Percentiles rank a stretch among this genome's conserved stretches.
phyloP scores from a whole-genome alignment of 1,284 basidiomycete genomes.

The Singerocomus rubriflavus region DNA sequence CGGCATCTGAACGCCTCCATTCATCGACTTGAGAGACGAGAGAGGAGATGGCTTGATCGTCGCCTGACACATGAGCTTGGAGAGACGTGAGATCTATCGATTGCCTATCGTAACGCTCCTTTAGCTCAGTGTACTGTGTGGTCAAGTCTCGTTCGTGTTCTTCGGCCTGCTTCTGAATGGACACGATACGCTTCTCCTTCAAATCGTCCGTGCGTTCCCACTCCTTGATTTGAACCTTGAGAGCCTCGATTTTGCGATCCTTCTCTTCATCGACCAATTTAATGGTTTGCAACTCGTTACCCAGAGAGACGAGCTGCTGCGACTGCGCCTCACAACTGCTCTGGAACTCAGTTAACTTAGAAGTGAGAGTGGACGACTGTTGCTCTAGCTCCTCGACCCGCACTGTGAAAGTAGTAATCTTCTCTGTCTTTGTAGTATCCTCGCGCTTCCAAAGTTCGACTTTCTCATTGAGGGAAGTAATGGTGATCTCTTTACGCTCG shows the following conservation, averaged over 20 bases:
- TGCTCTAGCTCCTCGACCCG: neutral
- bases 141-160: neutral
- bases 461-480: slow-evolving; percentile 1
- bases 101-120: neutral
- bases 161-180: neutral
- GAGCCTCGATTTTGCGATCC: too few species aligned
- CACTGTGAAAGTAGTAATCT: neutral
- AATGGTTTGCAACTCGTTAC: neutral
- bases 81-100: neutral
- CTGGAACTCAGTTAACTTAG: neutral
- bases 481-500: neutral
- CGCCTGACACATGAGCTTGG: neutral
- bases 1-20: too few species aligned
- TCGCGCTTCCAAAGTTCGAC: slow-evolving; percentile 1
- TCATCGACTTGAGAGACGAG: neutral
- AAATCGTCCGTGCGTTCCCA: neutral
- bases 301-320: neutral
- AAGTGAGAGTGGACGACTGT: too few species aligned
- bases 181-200: slow-evolving; percentile 1
- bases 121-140: slow-evolving; percentile 1
- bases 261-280: too few species aligned
- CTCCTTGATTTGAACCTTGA: too few species aligned
- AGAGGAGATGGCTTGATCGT: neutral
- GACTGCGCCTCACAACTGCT: neutral
- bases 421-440: neutral